Conservation (phyloP, 148 eudicot species). For the Silene uniflora region DNA sequence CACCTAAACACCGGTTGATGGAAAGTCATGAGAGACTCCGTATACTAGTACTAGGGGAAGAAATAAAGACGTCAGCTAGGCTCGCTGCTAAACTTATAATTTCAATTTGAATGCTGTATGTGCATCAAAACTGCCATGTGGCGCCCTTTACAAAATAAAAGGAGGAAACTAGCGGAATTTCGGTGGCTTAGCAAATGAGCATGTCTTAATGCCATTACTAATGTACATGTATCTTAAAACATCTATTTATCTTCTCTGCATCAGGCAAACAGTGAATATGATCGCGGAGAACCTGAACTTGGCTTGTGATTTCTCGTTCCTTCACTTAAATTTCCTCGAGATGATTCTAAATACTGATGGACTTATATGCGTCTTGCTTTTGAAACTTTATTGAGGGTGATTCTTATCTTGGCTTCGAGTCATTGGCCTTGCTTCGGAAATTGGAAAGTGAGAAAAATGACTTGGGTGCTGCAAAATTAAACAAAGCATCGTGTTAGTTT, state of each 20-base stretch:
- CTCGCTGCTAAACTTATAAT: neutral
- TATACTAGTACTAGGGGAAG: too few species aligned
- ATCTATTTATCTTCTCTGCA: slow-evolving; percentile 12
- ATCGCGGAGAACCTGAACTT: too few species aligned
- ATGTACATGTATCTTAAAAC: slow-evolving; percentile 22
- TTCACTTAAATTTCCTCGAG: neutral
- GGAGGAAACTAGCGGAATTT: neutral
- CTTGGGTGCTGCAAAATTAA: slow-evolving; percentile 41
- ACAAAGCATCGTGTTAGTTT: slow-evolving; percentile 12
- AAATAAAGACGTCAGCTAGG: neutral
- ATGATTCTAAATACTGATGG: neutral
- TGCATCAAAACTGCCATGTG: neutral
- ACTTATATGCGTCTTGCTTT: neutral
- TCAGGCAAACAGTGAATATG: slow-evolving; percentile 4
- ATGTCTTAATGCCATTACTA: slow-evolving; percentile 18
- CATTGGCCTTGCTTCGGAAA: slow-evolving; percentile 90
- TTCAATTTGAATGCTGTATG: neutral
- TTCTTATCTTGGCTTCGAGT: slow-evolving; percentile 39
- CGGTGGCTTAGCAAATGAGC: neutral
- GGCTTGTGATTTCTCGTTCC: neutral
- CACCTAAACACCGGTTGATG: too few species aligned
- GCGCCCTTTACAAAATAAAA: neutral
- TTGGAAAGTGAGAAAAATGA: slow-evolving; percentile 88
- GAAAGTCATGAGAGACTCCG: too few species aligned
- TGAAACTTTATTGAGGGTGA: neutral